Conservation (phyloP, 2,329 filamentous ascomycete genomes). For the Cordyceps cateniannulata region DNA sequence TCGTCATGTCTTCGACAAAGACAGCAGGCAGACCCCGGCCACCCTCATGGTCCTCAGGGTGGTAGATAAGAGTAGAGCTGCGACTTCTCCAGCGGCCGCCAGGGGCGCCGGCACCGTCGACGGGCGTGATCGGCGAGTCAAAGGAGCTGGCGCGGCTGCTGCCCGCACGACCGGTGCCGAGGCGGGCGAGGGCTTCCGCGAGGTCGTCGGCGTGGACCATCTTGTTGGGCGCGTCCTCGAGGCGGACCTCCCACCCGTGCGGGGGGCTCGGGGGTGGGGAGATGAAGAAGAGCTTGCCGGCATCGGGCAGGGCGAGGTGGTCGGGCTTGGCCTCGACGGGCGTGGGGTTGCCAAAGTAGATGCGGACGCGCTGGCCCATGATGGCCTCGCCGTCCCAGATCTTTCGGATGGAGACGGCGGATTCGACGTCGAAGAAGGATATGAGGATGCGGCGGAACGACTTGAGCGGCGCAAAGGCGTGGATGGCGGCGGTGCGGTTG, state of each 20-base stretch:
- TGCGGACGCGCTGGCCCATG: conserved; percentile 60
- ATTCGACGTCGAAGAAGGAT: conserved; percentile 65
- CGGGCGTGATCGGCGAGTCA: conserved; percentile 34
- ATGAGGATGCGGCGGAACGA: conserved; percentile 77
- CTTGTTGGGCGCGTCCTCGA: conserved; percentile 66
- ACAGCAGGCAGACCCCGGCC: conserved; percentile 56
- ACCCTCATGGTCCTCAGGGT: conserved; percentile 48
- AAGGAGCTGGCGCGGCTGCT: conserved; percentile 11
- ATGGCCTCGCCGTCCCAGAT: conserved; percentile 69
- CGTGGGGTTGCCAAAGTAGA: conserved; percentile 63
- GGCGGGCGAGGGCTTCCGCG: conserved; percentile 56
- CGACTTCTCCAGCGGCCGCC: conserved; percentile 41
- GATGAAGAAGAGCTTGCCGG: conserved; percentile 68
- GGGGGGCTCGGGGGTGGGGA: conserved; percentile 62
- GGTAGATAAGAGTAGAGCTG: conserved; percentile 61
- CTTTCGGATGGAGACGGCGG: conserved; percentile 64
- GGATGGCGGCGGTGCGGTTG: conserved; percentile 60
- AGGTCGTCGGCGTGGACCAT: conserved; percentile 63
- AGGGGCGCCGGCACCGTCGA: conserved; percentile 26
- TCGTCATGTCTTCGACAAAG: conserved; percentile 61
- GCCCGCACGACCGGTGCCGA: conserved; percentile 40
- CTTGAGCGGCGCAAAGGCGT: conserved; percentile 74
- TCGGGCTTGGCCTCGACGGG: conserved; percentile 48
- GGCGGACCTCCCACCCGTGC: conserved; percentile 61
- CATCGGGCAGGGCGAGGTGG: conserved; percentile 60